Evolutionary conservation across 768 basidiomycete genomes (phyloP).

Genomic region (Trametopsis cervina): DNA sequence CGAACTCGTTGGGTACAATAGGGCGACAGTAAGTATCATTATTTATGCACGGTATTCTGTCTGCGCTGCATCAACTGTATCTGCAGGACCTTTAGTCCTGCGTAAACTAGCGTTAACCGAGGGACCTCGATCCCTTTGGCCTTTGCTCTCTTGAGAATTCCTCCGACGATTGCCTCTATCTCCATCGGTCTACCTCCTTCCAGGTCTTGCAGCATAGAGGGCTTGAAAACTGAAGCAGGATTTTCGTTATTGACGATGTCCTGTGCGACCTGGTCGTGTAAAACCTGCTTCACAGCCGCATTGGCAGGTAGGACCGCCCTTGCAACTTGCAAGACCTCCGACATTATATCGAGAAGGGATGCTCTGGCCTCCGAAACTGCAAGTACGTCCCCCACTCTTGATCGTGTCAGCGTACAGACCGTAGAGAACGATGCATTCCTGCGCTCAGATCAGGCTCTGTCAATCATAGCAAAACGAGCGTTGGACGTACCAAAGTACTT

Average conservation of each 20-base stretch:
- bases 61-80: background rate
- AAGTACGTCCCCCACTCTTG: conserved; percentile 21
- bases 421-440: conserved; percentile 29
- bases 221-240: conserved; percentile 23
- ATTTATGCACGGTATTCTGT: too few species aligned
- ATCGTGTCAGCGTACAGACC: conserved; percentile 23
- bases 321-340: conserved; percentile 25
- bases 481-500: conserved; percentile 22
- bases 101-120: conserved; percentile 17
- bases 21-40: too few species aligned
- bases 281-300: conserved; percentile 3
- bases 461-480: background rate
- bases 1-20: too few species aligned
- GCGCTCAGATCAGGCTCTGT: background rate
- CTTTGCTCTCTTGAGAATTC: conserved; percentile 17
- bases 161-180: conserved; percentile 30
- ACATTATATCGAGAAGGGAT: conserved; percentile 22
- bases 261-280: conserved; percentile 20
- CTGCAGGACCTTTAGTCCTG: conserved; percentile 18
- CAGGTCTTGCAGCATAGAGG: conserved; percentile 32
- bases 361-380: conserved; percentile 12
- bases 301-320: conserved; percentile 14
- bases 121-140: conserved; percentile 11
- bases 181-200: conserved; percentile 31
- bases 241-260: conserved; percentile 20